Base-by-base conservation (phyloP, 192 early-diverging fungal genomes). In the Haplosporangium gracile region DNA sequence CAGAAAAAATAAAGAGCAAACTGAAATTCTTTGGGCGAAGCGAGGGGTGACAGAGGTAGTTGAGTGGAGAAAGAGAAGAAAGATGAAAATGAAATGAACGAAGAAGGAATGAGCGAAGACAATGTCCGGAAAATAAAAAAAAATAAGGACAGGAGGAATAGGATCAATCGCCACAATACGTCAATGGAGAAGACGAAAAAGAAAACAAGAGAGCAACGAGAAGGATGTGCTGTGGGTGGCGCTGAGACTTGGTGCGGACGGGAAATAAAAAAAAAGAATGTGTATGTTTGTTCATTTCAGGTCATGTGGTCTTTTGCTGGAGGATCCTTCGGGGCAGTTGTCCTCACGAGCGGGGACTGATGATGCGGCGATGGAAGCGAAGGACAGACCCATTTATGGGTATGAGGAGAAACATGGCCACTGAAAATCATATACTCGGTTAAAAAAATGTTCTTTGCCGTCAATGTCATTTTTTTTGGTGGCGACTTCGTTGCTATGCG, bases 1-100 rank as follows among this genome's bases (percentile, higher is more conserved):
- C 29, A 60, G n/a, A 6, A 60, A 24, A 29, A 60, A n/a, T 1
- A 11, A 15, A 15, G 29, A 60, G 16, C 60, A 65, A 26, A 65
- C 7, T 65, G 7, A 65, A 65, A 65, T 65, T 60, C 22, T 60
- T 65, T 51, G 60, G 60, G 60, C 60, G 29, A 65, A 65, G 60
- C 26, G 29, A 65, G n/a, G 29, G 60, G 26, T 11, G 26, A 15
- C 0, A 2, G 11, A 65, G 26, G 29, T 7, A 24, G 20, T 18
- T 38, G 36, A 53, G 40, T 45, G 47, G 34, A 38, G 18, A 5
- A 22, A 51, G 49, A 51, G 18, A 51, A 4, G 18, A 51, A n/a
- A 38, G 9, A 47, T 32, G 73, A 20, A 20, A 18, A 55, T 15
- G 71, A 32, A 32, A 29, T 7, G 47, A 45, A 60, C 4, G 74